These are phyloP conservation scores for Ashbya aceris DNA, from an alignment of 1,139 yeast species.

Conservation along the genomic window DNA sequence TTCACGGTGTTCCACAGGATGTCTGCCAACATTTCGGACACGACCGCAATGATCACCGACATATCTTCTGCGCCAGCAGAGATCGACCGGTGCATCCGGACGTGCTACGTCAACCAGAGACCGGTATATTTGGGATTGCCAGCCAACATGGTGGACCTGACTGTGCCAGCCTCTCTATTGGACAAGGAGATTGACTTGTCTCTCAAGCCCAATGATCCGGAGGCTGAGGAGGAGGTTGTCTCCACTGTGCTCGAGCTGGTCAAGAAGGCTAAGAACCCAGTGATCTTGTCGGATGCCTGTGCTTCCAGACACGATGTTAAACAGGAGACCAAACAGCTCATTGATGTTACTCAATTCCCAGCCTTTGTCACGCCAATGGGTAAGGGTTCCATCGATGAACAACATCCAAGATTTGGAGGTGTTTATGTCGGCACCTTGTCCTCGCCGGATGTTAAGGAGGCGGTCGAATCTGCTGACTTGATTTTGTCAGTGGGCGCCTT, in stretches of 20 bases:
- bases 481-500: conserved; percentile 62
- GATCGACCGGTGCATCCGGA: conserved; percentile 40
- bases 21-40: conserved; percentile 23
- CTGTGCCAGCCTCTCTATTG: conserved; percentile 41
- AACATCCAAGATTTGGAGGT: conserved; percentile 60
- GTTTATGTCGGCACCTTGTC: conserved; percentile 67
- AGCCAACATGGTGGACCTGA: conserved; percentile 56
- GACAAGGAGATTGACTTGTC: conserved; percentile 48
- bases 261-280: conserved; percentile 45
- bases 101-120: conserved; percentile 54
- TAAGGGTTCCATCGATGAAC: conserved; percentile 60
- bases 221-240: conserved; percentile 57
- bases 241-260: conserved; percentile 42
- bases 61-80: conserved; percentile 14
- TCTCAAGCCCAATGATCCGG: conserved; percentile 47
- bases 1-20: conserved; percentile 20
- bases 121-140: conserved; percentile 72
- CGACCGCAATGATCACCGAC: conserved; percentile 16
- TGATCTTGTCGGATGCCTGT: conserved; percentile 70
- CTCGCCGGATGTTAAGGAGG: conserved; percentile 55
- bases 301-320: conserved; percentile 58
- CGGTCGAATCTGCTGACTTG: conserved; percentile 61
- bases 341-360: conserved; percentile 58
- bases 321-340: conserved; percentile 46
- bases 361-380: conserved; percentile 80